phyloP scores from a whole-genome alignment of 306 rosid genomes.

The Prunus persica region Prunus_persica_NCBIv2 NC_034009.1:27038501-27039000 shows the following conservation, averaged over 20 bases:
- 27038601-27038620: no score
- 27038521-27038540: no score
- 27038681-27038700: no score
- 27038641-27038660: no score
- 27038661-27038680: no score
- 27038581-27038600: no score
- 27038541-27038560: no score
- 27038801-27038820: conserved; percentile 92
- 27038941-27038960: background rate
- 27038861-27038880: background rate
- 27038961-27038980: background rate
- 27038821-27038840: conserved; percentile 99
- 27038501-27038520: no score
- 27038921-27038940: background rate
- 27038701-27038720: background rate
- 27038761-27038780: conserved; percentile 22
- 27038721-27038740: conserved; percentile 30
- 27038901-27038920: background rate
- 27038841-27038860: conserved; percentile 59
- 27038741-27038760: conserved; percentile 39
- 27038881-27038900: conserved; percentile 5
- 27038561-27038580: no score
- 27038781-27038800: conserved; percentile 96
- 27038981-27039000: background rate
- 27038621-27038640: no score